Evolutionary conservation across 2,329 filamentous ascomycete genomes (phyloP), one percentile per base, ranked within the genome.

Genomic region (Beauveria bassiana): DNA sequence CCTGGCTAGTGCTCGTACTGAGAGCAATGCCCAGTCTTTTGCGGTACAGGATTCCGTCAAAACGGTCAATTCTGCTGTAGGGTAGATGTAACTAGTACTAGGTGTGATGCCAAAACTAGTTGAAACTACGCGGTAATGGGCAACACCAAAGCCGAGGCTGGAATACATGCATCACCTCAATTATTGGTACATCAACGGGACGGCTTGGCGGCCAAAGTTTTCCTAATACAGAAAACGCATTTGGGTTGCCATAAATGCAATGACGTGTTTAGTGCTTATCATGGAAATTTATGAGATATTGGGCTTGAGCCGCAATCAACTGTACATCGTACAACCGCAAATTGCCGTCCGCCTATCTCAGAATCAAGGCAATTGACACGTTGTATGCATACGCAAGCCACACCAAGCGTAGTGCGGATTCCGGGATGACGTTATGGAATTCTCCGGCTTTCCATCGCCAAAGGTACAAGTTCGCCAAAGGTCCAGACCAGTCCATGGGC

Each of bases 401-500:
- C 47, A 49, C 10, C 46, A 20, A 22, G 16, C 9, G 31, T 22
- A 7, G 54, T 57, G 31, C 28, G 20, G 9, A 51, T 22, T 51
- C 45, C 12, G 22, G 38, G 6, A 51, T 6, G 18, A 56, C 31
- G 2, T 18, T 24, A 43, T 16, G 18, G 47, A 47, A 5, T 45
- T 59, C 56, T 43, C 24, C 45, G 2, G 12, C 47, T 51, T 59
- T 59, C 47, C 31, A 52, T 18, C 43, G n/a, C 22, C 20, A n/a
- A 26, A 22, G 1, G 49, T 8, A 20, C 18, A 58, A 20, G 12
- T 24, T 18, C 46, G 20, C n/a, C 6, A 8, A 34, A 10, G 4
- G 34, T 59, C 57, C 18, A 59, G 57, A 59, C 28, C 57, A 26
- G 34, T 59, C 57, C n/a, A 59, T 45, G 12, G 26, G 22, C 2